Conservation (phyloP, 371 early-diverging fungal species). For the Mortierella sp. region DNA sequence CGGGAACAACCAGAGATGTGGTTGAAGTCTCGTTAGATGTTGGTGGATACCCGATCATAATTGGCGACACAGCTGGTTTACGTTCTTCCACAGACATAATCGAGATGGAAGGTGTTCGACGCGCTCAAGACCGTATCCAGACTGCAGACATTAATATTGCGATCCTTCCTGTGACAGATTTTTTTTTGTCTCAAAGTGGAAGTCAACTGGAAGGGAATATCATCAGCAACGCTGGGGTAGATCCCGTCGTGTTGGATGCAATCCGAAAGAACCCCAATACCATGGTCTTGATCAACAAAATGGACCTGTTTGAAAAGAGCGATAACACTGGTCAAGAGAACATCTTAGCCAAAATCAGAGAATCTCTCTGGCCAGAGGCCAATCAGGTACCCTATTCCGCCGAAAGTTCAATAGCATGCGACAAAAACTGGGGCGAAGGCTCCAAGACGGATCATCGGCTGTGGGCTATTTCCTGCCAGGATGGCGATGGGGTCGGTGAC, state of each 20-base stretch:
- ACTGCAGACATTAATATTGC: conserved; percentile 47
- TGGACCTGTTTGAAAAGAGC: conserved; percentile 55
- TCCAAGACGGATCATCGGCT: conserved; percentile 10
- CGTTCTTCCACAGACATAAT: conserved; percentile 70
- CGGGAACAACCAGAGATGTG: conserved; percentile 87
- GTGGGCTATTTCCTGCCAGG: conserved; percentile 72
- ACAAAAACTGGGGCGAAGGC: not conserved
- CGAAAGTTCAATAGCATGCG: not conserved
- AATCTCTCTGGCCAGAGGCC: conserved; percentile 18
- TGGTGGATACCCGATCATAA: conserved; percentile 79
- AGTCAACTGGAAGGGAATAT: not conserved
- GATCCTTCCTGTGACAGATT: conserved; percentile 42
- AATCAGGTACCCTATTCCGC: not conserved
- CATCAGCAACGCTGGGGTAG: conserved; percentile 37
- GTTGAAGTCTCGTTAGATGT: conserved; percentile 79
- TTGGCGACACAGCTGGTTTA: conserved; percentile 86
- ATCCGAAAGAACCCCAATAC: conserved; percentile 63
- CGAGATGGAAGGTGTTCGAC: conserved; percentile 78
- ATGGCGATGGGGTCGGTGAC: conserved; percentile 65
- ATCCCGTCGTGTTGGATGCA: conserved; percentile 57
- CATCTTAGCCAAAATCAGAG: conserved; percentile 14
- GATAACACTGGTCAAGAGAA: conserved; percentile 2
- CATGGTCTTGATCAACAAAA: conserved; percentile 75
- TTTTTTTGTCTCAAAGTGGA: conserved; percentile 13
- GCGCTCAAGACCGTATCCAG: conserved; percentile 59